Evolutionary conservation across 495 filamentous ascomycete species (phyloP).

Genomic region (Neurospora hispaniola): DNA sequence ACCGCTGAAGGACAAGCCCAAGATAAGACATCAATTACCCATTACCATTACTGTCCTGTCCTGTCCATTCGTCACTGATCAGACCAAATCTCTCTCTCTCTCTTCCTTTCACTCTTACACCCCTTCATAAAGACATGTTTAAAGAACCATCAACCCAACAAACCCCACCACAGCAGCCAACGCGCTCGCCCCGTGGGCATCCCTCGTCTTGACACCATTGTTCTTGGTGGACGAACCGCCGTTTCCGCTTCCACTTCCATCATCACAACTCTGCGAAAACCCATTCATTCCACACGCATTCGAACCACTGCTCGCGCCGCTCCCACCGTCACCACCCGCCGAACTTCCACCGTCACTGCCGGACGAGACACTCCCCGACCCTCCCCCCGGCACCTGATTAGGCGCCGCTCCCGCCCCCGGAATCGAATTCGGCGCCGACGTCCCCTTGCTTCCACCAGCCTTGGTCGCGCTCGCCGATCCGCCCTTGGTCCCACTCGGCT

Average conservation of each 20-base stretch:
- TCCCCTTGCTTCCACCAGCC: background rate
- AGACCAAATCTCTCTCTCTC: too few species aligned
- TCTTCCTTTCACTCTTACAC: too few species aligned
- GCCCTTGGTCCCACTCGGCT: slow-evolving; percentile 16
- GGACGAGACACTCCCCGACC: background rate
- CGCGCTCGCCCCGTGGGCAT: slow-evolving; percentile 2
- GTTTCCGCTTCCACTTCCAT: background rate
- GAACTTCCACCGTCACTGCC: slow-evolving; percentile 2
- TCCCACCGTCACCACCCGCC: slow-evolving; percentile 5
- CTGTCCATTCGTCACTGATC: too few species aligned
- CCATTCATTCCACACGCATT: slow-evolving; percentile 15
- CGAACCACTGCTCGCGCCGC: slow-evolving; percentile 4
- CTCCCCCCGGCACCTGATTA: slow-evolving; percentile 19
- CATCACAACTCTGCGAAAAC: slow-evolving; percentile 14
- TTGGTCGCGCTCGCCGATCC: slow-evolving; percentile 10
- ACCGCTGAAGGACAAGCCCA: background rate
- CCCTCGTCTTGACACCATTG: background rate
- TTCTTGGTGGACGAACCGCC: background rate
- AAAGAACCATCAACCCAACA: background rate
- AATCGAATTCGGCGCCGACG: slow-evolving; percentile 18
- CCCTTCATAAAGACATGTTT: too few species aligned
- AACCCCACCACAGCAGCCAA: background rate
- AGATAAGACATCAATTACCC: too few species aligned
- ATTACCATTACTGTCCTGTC: too few species aligned
- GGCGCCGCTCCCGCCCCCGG: slow-evolving; percentile 28